Percentiles rank a stretch among this genome's conserved stretches.
Conservation (phyloP, 2,329 filamentous ascomycete genomes). For the Paecilomyces formosus region DNA sequence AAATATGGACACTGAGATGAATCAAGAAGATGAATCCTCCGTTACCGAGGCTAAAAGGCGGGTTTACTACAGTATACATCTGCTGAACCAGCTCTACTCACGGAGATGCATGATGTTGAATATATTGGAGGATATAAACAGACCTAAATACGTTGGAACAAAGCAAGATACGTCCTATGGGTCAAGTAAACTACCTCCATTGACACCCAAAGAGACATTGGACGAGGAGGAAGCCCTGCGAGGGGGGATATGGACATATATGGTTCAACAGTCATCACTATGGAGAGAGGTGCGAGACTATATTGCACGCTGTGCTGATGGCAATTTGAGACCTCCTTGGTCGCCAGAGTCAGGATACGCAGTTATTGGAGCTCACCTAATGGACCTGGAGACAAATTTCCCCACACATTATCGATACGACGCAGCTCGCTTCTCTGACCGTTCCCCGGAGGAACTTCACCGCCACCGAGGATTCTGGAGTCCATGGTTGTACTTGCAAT, state of each 20-base stretch:
- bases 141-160: conserved; percentile 10
- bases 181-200: conserved; percentile 6
- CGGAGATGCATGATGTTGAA: conserved; percentile 9
- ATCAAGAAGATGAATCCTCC: not conserved
- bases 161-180: conserved; percentile 7
- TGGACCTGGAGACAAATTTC: conserved; percentile 15
- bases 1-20: conserved; percentile 3
- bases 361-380: conserved; percentile 12
- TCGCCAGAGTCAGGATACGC: conserved; percentile 13
- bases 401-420: conserved; percentile 14
- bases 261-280: conserved; percentile 10
- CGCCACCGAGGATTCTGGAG: conserved; percentile 19
- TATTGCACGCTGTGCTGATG: conserved; percentile 9
- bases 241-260: conserved; percentile 13
- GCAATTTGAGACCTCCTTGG: conserved; percentile 11
- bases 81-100: conserved; percentile 12
- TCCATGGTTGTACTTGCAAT: conserved; percentile 24
- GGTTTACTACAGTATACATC: conserved; percentile 11
- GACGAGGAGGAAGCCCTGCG: not conserved
- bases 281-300: conserved; percentile 12
- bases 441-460: conserved; percentile 10
- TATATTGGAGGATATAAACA: conserved; percentile 15
- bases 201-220: conserved; percentile 5
- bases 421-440: conserved; percentile 10
- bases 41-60: conserved; percentile 4